phyloP scores from a whole-genome alignment of 78 protist genomes.

The slime mould (Dictyostelium discoideum) region dicty_2.7 NC_007090.3:4443501-4444000 shows the following conservation, averaged over 20 bases:
- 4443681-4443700: conserved; percentile 66
- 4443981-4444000: background rate
- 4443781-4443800: conserved; percentile 28
- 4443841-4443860: conserved; percentile 66
- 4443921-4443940: conserved; percentile 58
- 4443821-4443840: conserved; percentile 73
- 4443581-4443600: background rate
- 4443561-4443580: conserved; percentile 63
- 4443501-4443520: conserved; percentile 37
- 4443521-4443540: conserved; percentile 45
- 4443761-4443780: conserved; percentile 47
- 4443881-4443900: conserved; percentile 46
- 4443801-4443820: conserved; percentile 49
- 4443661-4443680: conserved; percentile 3
- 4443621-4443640: background rate
- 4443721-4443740: conserved; percentile 64
- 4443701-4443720: conserved; percentile 30
- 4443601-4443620: too few species aligned
- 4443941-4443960: background rate
- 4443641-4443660: background rate
- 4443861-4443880: conserved; percentile 56
- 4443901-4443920: conserved; percentile 34
- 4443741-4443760: conserved; percentile 78
- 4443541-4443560: conserved; percentile 77
- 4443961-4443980: too few species aligned